A percentile compares a stretch with the other conserved stretches of the same genome.
Evolutionary conservation across 75 land plant species (phyloP).

Genomic region (Cunninghamia lanceolata): DNA sequence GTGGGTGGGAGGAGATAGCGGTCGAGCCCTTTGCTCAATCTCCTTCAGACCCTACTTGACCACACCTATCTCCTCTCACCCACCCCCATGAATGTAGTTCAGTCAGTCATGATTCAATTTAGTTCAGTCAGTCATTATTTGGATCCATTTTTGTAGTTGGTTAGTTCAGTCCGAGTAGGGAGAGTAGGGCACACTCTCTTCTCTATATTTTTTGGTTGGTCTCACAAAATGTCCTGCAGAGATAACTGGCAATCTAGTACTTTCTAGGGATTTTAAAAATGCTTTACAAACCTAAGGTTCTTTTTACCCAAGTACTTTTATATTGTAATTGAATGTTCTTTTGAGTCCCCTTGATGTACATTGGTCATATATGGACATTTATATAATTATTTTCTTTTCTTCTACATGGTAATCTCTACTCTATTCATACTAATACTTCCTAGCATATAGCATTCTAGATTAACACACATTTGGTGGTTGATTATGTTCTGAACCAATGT

Average conservation of each 20-base stretch:
- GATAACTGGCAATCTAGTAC: background rate
- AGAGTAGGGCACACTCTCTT: background rate
- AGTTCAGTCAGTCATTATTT: too few relatives aligned
- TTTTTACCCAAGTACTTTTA: background rate
- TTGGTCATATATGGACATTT: background rate
- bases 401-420: background rate
- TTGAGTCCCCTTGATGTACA: background rate
- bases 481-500: background rate
- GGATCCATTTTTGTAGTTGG: too few relatives aligned
- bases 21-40: too few relatives aligned
- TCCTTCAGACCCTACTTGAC: too few relatives aligned
- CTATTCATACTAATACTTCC: background rate
- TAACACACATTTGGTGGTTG: background rate
- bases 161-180: too few relatives aligned
- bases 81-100: too few relatives aligned
- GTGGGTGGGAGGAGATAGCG: too few relatives aligned
- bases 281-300: background rate
- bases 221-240: background rate
- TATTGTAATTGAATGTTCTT: background rate
- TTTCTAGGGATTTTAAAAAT: background rate
- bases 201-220: background rate
- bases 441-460: background rate
- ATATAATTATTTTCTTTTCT: background rate
- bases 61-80: too few relatives aligned
- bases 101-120: too few relatives aligned